A percentile compares a stretch with the other conserved stretches of the same genome.
Evolutionary conservation across 139 green algal species (phyloP).

Genomic region (Yamagishiella unicocca): DNA sequence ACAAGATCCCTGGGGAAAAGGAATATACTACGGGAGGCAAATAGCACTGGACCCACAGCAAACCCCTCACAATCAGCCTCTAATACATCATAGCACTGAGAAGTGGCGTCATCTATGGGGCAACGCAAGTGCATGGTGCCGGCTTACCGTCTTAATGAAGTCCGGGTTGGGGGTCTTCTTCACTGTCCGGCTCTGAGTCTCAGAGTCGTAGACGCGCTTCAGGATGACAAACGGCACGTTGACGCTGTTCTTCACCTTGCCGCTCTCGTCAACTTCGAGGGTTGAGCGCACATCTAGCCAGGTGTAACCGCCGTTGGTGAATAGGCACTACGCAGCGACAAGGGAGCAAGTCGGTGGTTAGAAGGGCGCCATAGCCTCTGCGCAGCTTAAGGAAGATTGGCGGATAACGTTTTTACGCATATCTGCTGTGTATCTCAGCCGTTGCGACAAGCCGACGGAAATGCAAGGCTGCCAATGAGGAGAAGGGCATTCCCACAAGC

Average conservation of each 20-base stretch:
- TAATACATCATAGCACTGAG: no score
- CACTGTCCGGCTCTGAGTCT: slow-evolving; percentile 61
- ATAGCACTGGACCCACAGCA: no score
- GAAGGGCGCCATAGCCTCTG: neutral
- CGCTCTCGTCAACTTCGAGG: slow-evolving; percentile 80
- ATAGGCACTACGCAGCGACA: slow-evolving; percentile 55
- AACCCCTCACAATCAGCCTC: no score
- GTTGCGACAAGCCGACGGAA: neutral
- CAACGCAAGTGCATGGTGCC: neutral
- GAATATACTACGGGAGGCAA: no score
- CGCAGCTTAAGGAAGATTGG: neutral
- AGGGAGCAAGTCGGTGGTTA: neutral
- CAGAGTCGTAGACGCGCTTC: slow-evolving; percentile 64
- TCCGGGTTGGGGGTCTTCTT: slow-evolving; percentile 64
- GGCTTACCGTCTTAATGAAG: slow-evolving; percentile 61
- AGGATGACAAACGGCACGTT: slow-evolving; percentile 74
- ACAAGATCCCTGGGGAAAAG: no score
- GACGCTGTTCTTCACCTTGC: slow-evolving; percentile 75
- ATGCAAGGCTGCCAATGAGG: neutral
- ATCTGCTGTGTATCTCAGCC: neutral
- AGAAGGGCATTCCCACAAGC: neutral
- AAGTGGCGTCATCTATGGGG: no score
- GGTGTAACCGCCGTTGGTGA: slow-evolving; percentile 73
- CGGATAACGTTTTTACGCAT: neutral
- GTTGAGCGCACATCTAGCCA: slow-evolving; percentile 85